Evolutionary conservation across 768 basidiomycete genomes (phyloP), one percentile per base, ranked within the genome.

Genomic region (Boletales sp.): DNA sequence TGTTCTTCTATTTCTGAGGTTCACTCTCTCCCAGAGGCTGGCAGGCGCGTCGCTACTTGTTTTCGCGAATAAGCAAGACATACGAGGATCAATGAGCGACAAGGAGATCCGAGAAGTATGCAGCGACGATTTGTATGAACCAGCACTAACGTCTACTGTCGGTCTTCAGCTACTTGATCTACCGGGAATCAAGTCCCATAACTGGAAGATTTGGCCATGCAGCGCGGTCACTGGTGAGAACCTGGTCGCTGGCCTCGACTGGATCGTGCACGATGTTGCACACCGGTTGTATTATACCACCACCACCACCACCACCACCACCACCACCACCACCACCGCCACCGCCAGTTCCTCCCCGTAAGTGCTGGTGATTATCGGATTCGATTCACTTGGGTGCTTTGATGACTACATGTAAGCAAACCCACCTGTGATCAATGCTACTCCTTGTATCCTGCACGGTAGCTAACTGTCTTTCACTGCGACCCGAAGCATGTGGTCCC

Each of bases 191-290:
- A 21, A 21, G 21, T 21, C 21, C 21, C 21, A 21, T 21, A 79
- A 85, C 52, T 97, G 94, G 91, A 82, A 77, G 58, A 92, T 97
- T 55, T 82, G 85, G 70, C 75, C 93, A 5, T 98, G 94, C 74
- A 97, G 94, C 55, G 95, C 95, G 10, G 80, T 93, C 35, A 94
- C 90, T 0, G 95, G 94, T 13, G 72, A 82, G 49, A 92, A 94
- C 64, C 74, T 97, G 14, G 76, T 90, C 10, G 74, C 82, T 53
- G 95, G 94, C 36, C 77, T 98, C 27, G 84, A 94, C 65, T 98
- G 95, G 95, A 80, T 93, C 19, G 21, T 21, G 21, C 21, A 81
- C 34, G 91, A 97, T 56, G 85, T 97, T 45, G 94, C 91, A 4
- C 78, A 81, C 38, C 78, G 94, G 58, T 72, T 97, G 30, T 97